Conservation (phyloP, 345 rosid genomes). For the Garcia nutans region DNA sequence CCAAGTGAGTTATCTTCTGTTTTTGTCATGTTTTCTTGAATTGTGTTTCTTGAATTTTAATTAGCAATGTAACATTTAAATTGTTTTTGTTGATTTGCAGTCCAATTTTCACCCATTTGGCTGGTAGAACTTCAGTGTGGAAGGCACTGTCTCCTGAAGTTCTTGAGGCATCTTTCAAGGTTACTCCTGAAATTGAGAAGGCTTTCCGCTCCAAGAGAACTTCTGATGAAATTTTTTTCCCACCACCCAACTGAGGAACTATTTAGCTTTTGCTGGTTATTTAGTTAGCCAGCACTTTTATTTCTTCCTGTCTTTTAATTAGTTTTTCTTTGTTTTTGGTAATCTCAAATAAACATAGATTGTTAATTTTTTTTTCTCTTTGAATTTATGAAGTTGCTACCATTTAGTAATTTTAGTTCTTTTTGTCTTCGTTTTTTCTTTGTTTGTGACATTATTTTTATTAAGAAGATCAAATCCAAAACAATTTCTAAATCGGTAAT, state of each 20-base stretch:
- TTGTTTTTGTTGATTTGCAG: not conserved
- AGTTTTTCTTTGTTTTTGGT: too few relatives aligned
- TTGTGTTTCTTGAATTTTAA: not conserved
- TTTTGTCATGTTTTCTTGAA: not conserved
- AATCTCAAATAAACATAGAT: too few relatives aligned
- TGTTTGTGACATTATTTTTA: too few relatives aligned
- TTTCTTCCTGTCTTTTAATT: too few relatives aligned
- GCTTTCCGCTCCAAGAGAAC: conserved; percentile 67
- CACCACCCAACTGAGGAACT: conserved; percentile 50
- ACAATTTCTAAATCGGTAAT: too few relatives aligned
- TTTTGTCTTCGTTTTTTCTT: too few relatives aligned
- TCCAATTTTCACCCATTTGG: conserved; percentile 90
- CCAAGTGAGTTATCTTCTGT: conserved; percentile 49
- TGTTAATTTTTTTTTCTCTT: too few relatives aligned
- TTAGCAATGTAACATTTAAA: not conserved
- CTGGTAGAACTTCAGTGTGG: conserved; percentile 77
- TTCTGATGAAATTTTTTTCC: conserved; percentile 73
- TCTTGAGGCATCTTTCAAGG: conserved; percentile 70
- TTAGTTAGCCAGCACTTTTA: too few relatives aligned
- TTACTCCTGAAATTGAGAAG: conserved; percentile 54
- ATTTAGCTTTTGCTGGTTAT: too few relatives aligned
- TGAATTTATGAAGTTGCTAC: too few relatives aligned
- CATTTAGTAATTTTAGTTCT: too few relatives aligned
- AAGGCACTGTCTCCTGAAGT: conserved; percentile 81
- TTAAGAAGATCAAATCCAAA: too few relatives aligned